A percentile compares a stretch with the other conserved stretches of the same genome.
Conservation (phyloP, 768 basidiomycete species). For the Hemileccinum rubropunctum region DNA sequence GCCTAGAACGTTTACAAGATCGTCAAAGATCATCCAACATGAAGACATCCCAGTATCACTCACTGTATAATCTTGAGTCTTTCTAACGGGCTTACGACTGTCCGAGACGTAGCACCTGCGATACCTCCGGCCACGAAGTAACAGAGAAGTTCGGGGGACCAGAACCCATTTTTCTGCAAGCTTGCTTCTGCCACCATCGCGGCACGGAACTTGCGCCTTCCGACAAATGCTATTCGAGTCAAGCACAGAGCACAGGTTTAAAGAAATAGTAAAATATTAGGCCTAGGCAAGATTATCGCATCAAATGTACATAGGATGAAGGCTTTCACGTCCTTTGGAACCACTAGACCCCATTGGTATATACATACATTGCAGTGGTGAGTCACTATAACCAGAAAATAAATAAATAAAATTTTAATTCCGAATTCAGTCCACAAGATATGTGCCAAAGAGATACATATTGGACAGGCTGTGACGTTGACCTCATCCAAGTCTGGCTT, state of each 20-base stretch:
- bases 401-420: no score
- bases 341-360: no score
- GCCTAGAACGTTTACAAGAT: slow-evolving; percentile 44
- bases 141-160: slow-evolving; percentile 32
- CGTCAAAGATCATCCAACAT: slow-evolving; percentile 1
- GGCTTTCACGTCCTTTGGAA: no score
- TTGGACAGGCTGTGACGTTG: no score
- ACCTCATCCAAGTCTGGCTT: slow-evolving; percentile 50
- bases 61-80: slow-evolving; percentile 96
- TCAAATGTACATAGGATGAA: not conserved
- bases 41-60: slow-evolving; percentile 29
- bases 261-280: not conserved
- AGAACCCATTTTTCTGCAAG: slow-evolving; percentile 28
- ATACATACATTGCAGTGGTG: no score
- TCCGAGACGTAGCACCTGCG: slow-evolving; percentile 71
- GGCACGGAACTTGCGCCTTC: slow-evolving; percentile 3
- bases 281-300: no score
- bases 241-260: slow-evolving; percentile 12
- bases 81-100: slow-evolving; percentile 90
- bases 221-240: slow-evolving; percentile 3
- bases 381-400: no score
- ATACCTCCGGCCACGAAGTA: slow-evolving; percentile 57
- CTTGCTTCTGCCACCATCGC: slow-evolving; percentile 28
- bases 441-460: no score
- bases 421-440: no score